These are phyloP conservation scores for Claviceps sp. DNA, from an alignment of 2,329 filamentous ascomycete genomes.

Conservation along the genomic window DNA sequence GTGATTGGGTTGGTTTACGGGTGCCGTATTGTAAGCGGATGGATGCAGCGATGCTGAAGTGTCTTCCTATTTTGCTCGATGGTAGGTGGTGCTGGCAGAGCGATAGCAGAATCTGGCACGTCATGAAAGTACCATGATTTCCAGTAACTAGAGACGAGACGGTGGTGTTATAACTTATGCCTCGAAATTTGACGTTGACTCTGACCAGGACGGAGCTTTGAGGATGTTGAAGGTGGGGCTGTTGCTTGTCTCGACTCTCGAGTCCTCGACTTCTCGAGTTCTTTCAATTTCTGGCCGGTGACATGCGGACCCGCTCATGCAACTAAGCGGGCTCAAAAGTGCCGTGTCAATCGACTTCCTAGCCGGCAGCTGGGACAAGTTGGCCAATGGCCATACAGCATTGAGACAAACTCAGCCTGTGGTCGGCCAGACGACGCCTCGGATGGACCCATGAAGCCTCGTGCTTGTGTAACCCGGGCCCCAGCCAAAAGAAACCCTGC, in stretches of 20 bases:
- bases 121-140: neutral
- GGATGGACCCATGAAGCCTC: neutral
- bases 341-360: neutral
- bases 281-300: neutral
- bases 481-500: neutral
- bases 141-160: neutral
- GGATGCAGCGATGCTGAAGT: no score
- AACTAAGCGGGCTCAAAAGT: constrained; percentile 3
- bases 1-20: neutral
- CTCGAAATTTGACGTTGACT: neutral
- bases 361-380: neutral
- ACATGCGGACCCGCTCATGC: constrained; percentile 3
- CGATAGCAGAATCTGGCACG: neutral
- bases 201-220: neutral
- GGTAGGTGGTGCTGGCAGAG: neutral
- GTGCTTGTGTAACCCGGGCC: neutral
- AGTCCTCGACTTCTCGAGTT: neutral
- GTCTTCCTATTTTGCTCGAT: neutral
- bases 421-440: no score
- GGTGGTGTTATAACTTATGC: neutral
- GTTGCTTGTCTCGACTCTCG: neutral
- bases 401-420: neutral
- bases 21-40: neutral
- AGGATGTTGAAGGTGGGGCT: neutral
- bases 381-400: neutral